A percentile compares a stretch with the other conserved stretches of the same genome.
Evolutionary conservation across 805 yeast species (phyloP).

Genomic region (Pichia eremophila): DNA sequence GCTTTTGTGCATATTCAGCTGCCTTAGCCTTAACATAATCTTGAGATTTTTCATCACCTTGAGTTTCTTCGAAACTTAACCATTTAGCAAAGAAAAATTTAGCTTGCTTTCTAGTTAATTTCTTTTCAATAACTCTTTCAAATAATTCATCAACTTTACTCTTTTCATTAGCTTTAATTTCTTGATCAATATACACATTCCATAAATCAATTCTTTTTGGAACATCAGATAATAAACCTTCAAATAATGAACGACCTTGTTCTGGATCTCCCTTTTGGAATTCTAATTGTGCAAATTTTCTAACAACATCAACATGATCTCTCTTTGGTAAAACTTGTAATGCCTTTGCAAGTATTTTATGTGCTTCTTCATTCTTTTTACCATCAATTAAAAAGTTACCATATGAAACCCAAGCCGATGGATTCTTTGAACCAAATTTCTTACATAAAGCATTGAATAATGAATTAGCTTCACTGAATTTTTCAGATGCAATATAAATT

Average conservation of each 20-base stretch:
- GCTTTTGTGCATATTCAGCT: slow-evolving; percentile 44
- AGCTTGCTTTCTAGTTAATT: slow-evolving; percentile 79
- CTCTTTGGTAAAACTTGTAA: slow-evolving; percentile 62
- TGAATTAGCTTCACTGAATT: slow-evolving; percentile 57
- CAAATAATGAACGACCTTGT: slow-evolving; percentile 90
- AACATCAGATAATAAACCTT: slow-evolving; percentile 81
- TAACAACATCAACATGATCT: slow-evolving; percentile 68
- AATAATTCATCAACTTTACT: slow-evolving; percentile 67
- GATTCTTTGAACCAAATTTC: slow-evolving; percentile 64
- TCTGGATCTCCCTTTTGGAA: slow-evolving; percentile 83
- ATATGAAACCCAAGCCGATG: slow-evolving; percentile 72
- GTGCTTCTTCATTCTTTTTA: slow-evolving; percentile 50
- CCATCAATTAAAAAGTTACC: slow-evolving; percentile 67
- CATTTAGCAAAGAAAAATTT: slow-evolving; percentile 91
- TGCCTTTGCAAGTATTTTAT: slow-evolving; percentile 64
- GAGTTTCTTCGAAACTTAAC: slow-evolving; percentile 69
- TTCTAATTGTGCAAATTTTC: slow-evolving; percentile 84
- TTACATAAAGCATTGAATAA: slow-evolving; percentile 61
- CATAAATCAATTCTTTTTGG: slow-evolving; percentile 90
- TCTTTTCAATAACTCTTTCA: slow-evolving; percentile 64
- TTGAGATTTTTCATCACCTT: slow-evolving; percentile 56
- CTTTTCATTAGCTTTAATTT: slow-evolving; percentile 62
- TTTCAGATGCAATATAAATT: slow-evolving; percentile 68
- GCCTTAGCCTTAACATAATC: slow-evolving; percentile 91
- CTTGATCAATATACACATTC: slow-evolving; percentile 94